phyloP scores from a whole-genome alignment of 495 filamentous ascomycete genomes.

The Penicillium maclennaniae region DNA sequence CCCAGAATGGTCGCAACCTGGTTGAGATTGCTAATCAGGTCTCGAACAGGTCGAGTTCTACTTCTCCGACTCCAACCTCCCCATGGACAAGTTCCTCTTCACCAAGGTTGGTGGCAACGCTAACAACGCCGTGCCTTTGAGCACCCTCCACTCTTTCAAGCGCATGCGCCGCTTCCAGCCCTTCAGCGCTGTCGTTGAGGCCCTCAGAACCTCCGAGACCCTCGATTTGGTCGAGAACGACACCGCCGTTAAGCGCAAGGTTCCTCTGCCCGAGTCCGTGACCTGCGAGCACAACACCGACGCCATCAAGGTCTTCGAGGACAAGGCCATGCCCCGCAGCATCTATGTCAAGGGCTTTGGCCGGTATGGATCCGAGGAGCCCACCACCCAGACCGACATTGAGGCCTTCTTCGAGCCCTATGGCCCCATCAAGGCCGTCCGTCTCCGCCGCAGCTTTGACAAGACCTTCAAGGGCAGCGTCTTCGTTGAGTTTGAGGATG shows the following conservation, averaged over 20 bases:
- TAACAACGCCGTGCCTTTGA: conserved; percentile 76
- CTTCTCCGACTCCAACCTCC: conserved; percentile 90
- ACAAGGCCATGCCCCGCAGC: conserved; percentile 54
- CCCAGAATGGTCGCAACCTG: neutral
- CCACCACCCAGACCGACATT: conserved; percentile 82
- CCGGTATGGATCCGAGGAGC: conserved; percentile 77
- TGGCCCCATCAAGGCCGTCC: conserved; percentile 77
- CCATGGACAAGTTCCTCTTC: conserved; percentile 82
- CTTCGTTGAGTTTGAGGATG: conserved; percentile 82
- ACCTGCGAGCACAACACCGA: conserved; percentile 38
- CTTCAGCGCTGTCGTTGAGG: conserved; percentile 72
- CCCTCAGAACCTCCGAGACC: conserved; percentile 66
- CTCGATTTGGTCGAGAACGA: conserved; percentile 67
- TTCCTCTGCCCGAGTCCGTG: conserved; percentile 49
- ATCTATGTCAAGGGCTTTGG: conserved; percentile 87
- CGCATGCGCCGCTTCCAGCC: conserved; percentile 92
- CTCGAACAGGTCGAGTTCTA: conserved; percentile 85
- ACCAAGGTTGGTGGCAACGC: conserved; percentile 64
- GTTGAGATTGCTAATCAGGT: neutral
- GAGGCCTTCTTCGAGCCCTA: conserved; percentile 84
- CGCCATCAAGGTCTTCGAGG: conserved; percentile 54
- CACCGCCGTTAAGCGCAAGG: conserved; percentile 71
- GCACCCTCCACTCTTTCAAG: conserved; percentile 75
- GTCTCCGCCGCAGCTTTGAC: conserved; percentile 70
- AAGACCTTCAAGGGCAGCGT: conserved; percentile 87